Evolutionary conservation across 805 yeast species (phyloP), one percentile per base, ranked within the genome.

Genomic region (Nakazawaea laoshanensis): DNA sequence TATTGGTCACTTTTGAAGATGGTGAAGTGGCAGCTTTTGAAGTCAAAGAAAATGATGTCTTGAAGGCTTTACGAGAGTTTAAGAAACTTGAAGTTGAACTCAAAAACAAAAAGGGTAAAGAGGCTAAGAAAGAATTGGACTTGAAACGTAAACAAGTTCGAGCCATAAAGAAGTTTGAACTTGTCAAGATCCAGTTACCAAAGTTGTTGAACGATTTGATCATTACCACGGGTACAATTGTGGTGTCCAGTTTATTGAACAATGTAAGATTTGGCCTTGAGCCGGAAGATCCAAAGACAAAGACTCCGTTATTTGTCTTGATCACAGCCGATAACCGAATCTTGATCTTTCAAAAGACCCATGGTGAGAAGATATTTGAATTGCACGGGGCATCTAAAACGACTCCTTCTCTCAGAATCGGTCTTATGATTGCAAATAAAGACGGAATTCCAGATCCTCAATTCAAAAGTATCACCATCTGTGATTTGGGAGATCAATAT

Each of bases 261-360:
- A 61, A 65, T 32, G 63, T 61, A 10, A 52, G 55, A 38, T 45
- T 47, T 11, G 58, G 55, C 13, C 44, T 51, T 16, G 42, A 42
- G 41, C 42, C 42, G 29, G 41, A 30, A 2, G 51, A 46, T 13
- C 50, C 48, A 12, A 38, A 2, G 35, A 35, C n/a, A 28, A 61
- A 45, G 53, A 61, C 47, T 45, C 64, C 60, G 35, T 63, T 61
- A 0, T 81, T 79, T 43, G 64, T 82, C 27, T 67, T 78, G 29
- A 83, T 79, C 5, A 80, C 88, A 2, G 88, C 86, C 37, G 88
- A 79, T 48, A 83, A 81, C 45, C 68, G 86, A 50, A 59, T 82
- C 13, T 70, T 83, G 30, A 70, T 73, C 10, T 81, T 81, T 50
- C 67, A 67, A 35, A 65, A 72, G 35, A 65, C 74, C 30, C 70